Base-by-base conservation (phyloP, 805 yeast species). In the Ogataea minuta region DNA sequence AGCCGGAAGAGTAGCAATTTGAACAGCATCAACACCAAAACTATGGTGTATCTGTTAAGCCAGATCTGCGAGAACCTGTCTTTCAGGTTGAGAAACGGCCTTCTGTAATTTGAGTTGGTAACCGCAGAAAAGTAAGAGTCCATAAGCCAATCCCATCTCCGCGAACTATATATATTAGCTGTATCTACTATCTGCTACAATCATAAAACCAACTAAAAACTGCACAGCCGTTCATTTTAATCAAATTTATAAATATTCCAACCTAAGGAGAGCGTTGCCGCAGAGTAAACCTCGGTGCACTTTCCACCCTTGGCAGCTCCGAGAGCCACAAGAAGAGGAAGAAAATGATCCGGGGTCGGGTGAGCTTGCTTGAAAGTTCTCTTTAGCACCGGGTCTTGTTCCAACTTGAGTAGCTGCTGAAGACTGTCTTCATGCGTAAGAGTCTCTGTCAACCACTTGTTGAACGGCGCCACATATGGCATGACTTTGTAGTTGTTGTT, bases 271-370 rank as follows among this genome's bases (percentile, higher is more conserved):
- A 63, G 62, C 9, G 54, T 43, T 4, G 62, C 75, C 19, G 55
- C 67, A 21, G 68, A 66, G 52, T 76, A 79, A 10, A 79, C 30
- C 44, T 72, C 76, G 33, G 63, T 60, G 29, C 72, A 75, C 1
- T 43, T 38, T 20, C 67, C 71, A 10, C 67, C 67, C 13, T 67
- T 61, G 14, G 78, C 70, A 23, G 81, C 74, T 20, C 81, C 77
- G 2, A 79, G 77, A 10, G 70, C 78, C 29, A 77, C 86, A 25
- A 78, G 74, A 6, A 80, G 50, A 1, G 91, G 91, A 48, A 77
- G 60, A 44, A 85, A 76, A 60, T 85, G 95, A 48, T 85, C 95
- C 34, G 79, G 63, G 0, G 90, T 79, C 8, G 95, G 95, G 59
- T 85, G 95, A 0, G 91, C 82, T 23, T 59, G 51, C 9, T 42